A percentile compares a stretch with the other conserved stretches of the same genome.
These are phyloP conservation scores for Voacanga thouarsii DNA, from an alignment of 257 asterid species.

Conservation along the genomic window DNA sequence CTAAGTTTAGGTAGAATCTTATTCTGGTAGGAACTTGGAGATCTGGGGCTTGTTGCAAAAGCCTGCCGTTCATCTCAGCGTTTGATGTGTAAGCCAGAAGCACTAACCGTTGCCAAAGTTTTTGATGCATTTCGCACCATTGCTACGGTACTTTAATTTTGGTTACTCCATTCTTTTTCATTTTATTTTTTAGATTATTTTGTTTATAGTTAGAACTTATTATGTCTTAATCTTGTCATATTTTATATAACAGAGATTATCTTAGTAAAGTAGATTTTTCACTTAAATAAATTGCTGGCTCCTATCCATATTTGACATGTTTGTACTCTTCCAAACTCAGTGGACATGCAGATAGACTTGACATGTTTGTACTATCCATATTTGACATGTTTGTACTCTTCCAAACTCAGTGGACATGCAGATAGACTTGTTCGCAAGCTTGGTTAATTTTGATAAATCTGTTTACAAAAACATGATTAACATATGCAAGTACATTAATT, in stretches of 20 bases:
- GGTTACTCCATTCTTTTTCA: not conserved
- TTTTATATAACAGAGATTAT: not conserved
- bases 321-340: not conserved
- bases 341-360: not conserved
- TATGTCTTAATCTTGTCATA: not conserved
- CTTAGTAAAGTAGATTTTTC: not conserved
- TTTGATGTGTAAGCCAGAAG: slow-evolving; percentile 79
- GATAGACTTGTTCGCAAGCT: not conserved
- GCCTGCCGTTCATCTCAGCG: slow-evolving; percentile 91
- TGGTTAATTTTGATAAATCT: not conserved
- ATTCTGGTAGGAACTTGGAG: slow-evolving; percentile 73
- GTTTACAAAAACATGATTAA: not conserved
- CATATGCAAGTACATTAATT: not conserved
- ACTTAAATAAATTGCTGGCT: not conserved
- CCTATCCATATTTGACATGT: not conserved
- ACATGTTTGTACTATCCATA: not conserved
- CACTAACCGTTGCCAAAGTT: slow-evolving; percentile 77
- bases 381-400: not conserved
- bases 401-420: not conserved
- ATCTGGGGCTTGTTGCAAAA: slow-evolving; percentile 91
- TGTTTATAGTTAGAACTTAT: not conserved
- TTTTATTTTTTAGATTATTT: not conserved
- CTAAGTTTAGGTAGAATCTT: slow-evolving; percentile 1
- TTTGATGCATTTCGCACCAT: slow-evolving; percentile 70
- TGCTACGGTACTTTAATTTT: slow-evolving; percentile 60